These are phyloP conservation scores for Clarireedia hainanense DNA, from an alignment of 2,329 filamentous ascomycete species.

Conservation along the genomic window DNA sequence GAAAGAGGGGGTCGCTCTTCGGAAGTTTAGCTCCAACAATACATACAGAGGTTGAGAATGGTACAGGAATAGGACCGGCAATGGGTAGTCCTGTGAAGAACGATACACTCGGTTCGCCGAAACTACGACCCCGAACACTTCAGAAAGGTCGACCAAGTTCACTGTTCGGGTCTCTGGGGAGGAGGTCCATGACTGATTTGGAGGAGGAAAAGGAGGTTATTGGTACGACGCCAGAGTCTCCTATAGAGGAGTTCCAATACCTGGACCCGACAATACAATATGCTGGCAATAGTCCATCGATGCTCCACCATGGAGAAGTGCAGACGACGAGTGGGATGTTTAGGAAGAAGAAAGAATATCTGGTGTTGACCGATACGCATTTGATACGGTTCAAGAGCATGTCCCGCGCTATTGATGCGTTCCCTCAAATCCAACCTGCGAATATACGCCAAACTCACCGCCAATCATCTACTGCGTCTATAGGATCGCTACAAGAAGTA, in stretches of 20 bases:
- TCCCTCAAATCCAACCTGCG: conserved; percentile 42
- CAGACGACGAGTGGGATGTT: conserved; percentile 64
- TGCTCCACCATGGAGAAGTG: conserved; percentile 61
- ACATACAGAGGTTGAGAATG: conserved; percentile 13
- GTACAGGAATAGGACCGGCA: not conserved
- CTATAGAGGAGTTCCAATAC: conserved; percentile 15
- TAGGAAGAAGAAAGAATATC: conserved; percentile 63
- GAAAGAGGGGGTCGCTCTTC: conserved; percentile 25
- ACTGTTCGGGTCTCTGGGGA: conserved; percentile 29
- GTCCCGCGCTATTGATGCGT: conserved; percentile 55
- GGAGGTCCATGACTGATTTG: conserved; percentile 23
- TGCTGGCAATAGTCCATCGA: conserved; percentile 28
- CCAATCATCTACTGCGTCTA: conserved; percentile 50
- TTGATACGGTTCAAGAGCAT: conserved; percentile 62
- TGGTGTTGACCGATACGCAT: conserved; percentile 63
- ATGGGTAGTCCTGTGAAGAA: conserved; percentile 17
- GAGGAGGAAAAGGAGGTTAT: conserved; percentile 20
- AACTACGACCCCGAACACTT: conserved; percentile 22
- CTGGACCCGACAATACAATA: conserved; percentile 8
- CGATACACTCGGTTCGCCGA: conserved; percentile 19
- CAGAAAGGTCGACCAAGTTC: conserved; percentile 27
- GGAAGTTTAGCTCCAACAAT: conserved; percentile 13
- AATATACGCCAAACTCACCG: conserved; percentile 37
- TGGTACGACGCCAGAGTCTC: conserved; percentile 21
- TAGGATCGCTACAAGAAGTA: conserved; percentile 53